Percentiles rank a stretch among this genome's conserved stretches.
Conservation (phyloP, 306 rosid genomes). For the Acacia confusa region DNA sequence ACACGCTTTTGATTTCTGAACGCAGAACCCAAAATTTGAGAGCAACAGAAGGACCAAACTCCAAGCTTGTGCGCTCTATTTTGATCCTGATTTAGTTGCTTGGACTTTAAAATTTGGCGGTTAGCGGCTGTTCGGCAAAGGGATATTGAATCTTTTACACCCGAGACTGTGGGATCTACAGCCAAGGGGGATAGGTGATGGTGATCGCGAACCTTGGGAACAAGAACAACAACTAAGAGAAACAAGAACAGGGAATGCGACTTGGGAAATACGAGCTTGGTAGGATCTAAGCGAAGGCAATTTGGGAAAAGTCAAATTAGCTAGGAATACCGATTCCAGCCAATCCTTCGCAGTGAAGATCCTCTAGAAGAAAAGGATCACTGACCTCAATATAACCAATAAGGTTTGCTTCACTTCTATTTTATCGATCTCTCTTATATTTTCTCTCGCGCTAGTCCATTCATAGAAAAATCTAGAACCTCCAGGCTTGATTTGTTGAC, state of each 20-base stretch:
- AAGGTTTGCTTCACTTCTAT: slow-evolving; percentile 48
- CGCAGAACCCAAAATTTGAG: background rate
- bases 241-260: slow-evolving; percentile 40
- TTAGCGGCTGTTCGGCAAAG: background rate
- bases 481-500: background rate
- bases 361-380: slow-evolving; percentile 63
- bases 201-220: slow-evolving; percentile 32
- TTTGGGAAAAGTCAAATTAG: slow-evolving; percentile 87
- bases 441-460: background rate
- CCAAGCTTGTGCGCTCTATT: background rate
- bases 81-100: background rate
- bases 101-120: background rate
- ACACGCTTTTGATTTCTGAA: background rate
- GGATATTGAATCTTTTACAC: slow-evolving; percentile 7
- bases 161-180: background rate
- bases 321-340: slow-evolving; percentile 55
- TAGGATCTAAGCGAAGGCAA: slow-evolving; percentile 80
- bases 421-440: background rate
- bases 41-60: background rate
- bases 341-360: slow-evolving; percentile 74
- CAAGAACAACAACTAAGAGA: slow-evolving; percentile 3
- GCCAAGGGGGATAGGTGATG: slow-evolving; percentile 22
- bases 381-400: slow-evolving; percentile 58
- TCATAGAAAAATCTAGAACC: background rate
- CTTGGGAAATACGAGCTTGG: slow-evolving; percentile 85